Evolutionary conservation across 1,284 basidiomycete genomes (phyloP), one percentile per base, ranked within the genome.

Genomic region (Garcileccinum viscosum): DNA sequence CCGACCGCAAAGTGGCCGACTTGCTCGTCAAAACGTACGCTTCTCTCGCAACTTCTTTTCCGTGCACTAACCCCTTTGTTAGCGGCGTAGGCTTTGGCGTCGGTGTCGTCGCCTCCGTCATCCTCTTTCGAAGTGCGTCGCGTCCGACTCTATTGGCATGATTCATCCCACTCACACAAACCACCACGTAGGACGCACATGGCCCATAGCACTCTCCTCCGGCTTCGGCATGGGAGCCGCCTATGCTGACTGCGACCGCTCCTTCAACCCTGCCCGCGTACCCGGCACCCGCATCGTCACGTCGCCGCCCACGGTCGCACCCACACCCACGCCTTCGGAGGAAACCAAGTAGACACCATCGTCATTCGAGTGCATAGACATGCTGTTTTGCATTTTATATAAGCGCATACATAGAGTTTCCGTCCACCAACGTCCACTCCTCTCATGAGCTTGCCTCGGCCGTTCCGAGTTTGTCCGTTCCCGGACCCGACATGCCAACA

Each of bases 221-320:
- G 97, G 97, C 71, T 98, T 95, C 80, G 96, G 94, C 61, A 86
- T 91, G 62, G 95, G 95, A 70, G 90, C 92, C 68, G 95, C 95
- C 61, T 97, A 97, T 82, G 95, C 95, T 37, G 95, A 98, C 88
- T 98, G 96, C 84, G 96, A 98, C 86, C 92, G 95, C 73, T 94
- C 94, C 30, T 97, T 98, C 89, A 97, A 97, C 85, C 95, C 96
- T 24, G 93, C 96, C 71, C 90, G 95, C 77, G 90, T 97, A 79
- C 93, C 96, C 47, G 96, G 96, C 73, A 95, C 94, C 69, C 91
- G 95, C 74, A 88, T 98, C 75, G 82, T 93, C 81, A 76, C 50
- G 50, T 30, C 50, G 47, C 24, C 24, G 14, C 12, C 44, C n/a
- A 47, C 44, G 44, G n/a, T n/a, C 44, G n/a, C 44, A n/a, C 44